These are phyloP conservation scores for Phellinidium pouzarii DNA, from an alignment of 1,284 basidiomycete species.

Conservation along the genomic window DNA sequence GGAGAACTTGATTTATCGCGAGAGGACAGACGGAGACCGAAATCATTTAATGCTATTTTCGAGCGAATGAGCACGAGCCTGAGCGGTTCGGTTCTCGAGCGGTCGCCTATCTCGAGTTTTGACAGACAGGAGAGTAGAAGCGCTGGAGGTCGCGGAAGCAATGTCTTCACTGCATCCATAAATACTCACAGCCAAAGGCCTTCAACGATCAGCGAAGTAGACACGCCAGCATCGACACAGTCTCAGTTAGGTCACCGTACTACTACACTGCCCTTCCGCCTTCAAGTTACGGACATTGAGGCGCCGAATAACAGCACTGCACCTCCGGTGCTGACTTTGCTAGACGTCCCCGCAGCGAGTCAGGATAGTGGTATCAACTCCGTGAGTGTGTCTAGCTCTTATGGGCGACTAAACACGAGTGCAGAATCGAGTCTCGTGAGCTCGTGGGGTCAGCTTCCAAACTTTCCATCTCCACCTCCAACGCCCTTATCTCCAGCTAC, in stretches of 20 bases:
- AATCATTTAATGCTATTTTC: constrained; percentile 6
- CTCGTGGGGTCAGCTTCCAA: constrained; percentile 11
- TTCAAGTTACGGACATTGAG: constrained; percentile 5
- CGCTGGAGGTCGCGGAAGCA: background rate
- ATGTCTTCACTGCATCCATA: background rate
- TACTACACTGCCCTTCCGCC: background rate
- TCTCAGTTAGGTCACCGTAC: background rate
- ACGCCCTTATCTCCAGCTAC: constrained; percentile 5
- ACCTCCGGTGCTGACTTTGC: background rate
- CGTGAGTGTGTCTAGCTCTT: constrained; percentile 3
- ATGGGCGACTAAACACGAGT: constrained; percentile 6
- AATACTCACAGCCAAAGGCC: background rate
- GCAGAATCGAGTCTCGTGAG: constrained; percentile 8
- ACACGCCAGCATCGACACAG: background rate
- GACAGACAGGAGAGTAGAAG: background rate
- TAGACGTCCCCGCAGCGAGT: background rate
- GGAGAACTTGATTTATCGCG: constrained; percentile 4
- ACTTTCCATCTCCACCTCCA: constrained; percentile 10
- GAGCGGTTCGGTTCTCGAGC: background rate
- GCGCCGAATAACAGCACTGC: background rate
- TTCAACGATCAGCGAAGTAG: constrained; percentile 6
- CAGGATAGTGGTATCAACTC: background rate
- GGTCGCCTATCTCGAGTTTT: background rate
- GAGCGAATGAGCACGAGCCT: background rate
- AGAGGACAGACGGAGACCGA: constrained; percentile 2